Base-by-base conservation (phyloP, 169 alveolate species). In the Babesia ovis region DNA sequence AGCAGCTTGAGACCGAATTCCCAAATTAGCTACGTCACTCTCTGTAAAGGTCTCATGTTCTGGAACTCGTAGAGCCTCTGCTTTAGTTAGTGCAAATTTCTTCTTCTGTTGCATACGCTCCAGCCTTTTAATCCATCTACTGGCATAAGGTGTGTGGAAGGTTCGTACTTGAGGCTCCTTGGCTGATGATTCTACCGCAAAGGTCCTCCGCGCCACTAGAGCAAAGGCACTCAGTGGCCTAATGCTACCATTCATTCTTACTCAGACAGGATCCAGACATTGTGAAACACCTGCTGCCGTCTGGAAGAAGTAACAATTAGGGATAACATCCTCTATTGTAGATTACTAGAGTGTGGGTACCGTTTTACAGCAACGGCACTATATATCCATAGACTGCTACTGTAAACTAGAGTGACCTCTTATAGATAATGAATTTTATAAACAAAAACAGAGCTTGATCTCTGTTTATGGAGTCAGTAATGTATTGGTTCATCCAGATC, bases 401-500 rank as follows among this genome's bases (percentile, higher is more conserved):
- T 23, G 41, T 27, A 3, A 2, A 5, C 27, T 54, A n/a, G 0
- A n/a, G 2, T 0, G 23, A 14, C n/a, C n/a, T 0, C 12, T 32
- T 35, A 23, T n/a, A 35, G 48, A 39, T 39, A 14, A 39, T 39
- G 8, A 8, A 39, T 39, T 39, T 9, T 39, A 9, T 39, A 8
- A 39, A 39, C 14, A 9, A 9, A 39, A 9, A 39, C 14, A 9
- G 14, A 39, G 46, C 14, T 39, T 9, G 14, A 9, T 9, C n/a
- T 39, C 8, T 39, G 8, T 39, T 39, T 39, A 32, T 20, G 22
- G 29, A 27, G 32, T 79, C 68, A 89, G 69, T 89, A 89, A 55
- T 89, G 90, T 51, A 89, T 74, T 43, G 90, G 91, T 53, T 89
- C 93, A 66, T 84, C 93, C 50, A 89, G 37, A 45, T 89, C 93